Evolutionary conservation across 345 rosid genomes (phyloP).

Genomic region (Corymbia maculata): DNA sequence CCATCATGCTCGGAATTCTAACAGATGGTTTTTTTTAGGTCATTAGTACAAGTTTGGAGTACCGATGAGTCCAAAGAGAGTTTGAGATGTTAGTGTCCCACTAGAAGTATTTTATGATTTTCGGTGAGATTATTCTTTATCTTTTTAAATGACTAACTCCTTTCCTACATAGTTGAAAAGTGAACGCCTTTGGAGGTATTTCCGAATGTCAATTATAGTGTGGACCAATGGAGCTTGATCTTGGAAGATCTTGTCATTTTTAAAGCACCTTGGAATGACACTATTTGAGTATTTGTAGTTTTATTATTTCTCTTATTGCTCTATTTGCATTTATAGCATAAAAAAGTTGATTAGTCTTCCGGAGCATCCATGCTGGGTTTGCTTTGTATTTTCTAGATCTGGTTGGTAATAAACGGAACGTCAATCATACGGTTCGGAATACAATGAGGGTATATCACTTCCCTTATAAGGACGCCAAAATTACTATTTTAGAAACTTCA

Average conservation of each 20-base stretch:
- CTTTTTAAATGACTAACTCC: not conserved
- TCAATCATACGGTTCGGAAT: too few relatives aligned
- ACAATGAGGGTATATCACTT: too few relatives aligned
- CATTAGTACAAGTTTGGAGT: not conserved
- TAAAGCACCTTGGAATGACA: too few relatives aligned
- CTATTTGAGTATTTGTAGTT: too few relatives aligned
- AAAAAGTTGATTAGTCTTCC: too few relatives aligned
- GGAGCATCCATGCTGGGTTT: not conserved
- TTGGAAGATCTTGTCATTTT: not conserved
- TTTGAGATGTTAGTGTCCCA: not conserved
- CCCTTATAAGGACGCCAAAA: not conserved
- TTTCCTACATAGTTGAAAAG: not conserved
- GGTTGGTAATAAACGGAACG: too few relatives aligned
- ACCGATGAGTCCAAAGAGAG: not conserved
- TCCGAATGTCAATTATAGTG: not conserved
- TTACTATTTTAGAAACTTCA: not conserved
- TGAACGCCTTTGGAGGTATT: not conserved
- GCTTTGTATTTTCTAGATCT: too few relatives aligned
- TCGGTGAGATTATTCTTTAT: not conserved
- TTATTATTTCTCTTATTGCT: not conserved
- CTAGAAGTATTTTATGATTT: not conserved
- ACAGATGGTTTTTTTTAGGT: not conserved
- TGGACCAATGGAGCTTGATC: not conserved
- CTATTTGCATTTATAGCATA: not conserved
- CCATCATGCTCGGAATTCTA: not conserved